Base-by-base conservation (phyloP, 768 basidiomycete genomes). In the Pleurotus tuber-regium region DNA sequence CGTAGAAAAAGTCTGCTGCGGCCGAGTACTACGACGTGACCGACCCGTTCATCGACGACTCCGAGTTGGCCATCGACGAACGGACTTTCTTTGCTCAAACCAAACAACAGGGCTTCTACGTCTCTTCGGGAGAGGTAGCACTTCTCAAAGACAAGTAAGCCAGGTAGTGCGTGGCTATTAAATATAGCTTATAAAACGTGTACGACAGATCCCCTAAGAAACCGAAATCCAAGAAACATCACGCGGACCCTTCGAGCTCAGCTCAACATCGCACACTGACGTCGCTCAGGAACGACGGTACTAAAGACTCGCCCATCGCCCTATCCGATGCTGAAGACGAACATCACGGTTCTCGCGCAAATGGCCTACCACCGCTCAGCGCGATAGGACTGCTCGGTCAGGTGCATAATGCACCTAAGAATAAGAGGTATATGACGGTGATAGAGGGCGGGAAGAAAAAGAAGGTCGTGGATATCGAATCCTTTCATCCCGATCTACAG, bases 41-140 rank as follows among this genome's bases (percentile, higher is more conserved):
- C 0, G 97, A 99, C 70, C 89, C 92, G 0, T 98, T 98, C 72
- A 97, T 99, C 63, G 97, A 99, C 75, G 97, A 99, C 69, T 92
- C 92, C 1, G 96, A 98, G 63, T 74, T 96, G 51, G 86, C 83
- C 21, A 71, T 95, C 40, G 95, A 98, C 71, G 85, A 95, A 63
- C 86, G 96, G 4, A 93, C 88, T 2, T 92, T 80, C 70, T 89
- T 94, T 60, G 92, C 89, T 4, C 86, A 92, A 66, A 96, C 95
- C 4, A 92, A 89, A 66, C 92, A 95, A 61, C 84, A 88, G 53
- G 92, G 92, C 1, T 97, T 95, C 73, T 96, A 94, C 62, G 94
- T 98, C 8, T 89, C 87, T 4, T 80, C 80, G 26, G 94, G 94
- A 2, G 87, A 91, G 61, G 88, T 98, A 11, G 92, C 92, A 3